Percentiles rank a stretch among this genome's conserved stretches.
Conservation (phyloP, 306 rosid genomes). For the Castanopsis chinensis region DNA sequence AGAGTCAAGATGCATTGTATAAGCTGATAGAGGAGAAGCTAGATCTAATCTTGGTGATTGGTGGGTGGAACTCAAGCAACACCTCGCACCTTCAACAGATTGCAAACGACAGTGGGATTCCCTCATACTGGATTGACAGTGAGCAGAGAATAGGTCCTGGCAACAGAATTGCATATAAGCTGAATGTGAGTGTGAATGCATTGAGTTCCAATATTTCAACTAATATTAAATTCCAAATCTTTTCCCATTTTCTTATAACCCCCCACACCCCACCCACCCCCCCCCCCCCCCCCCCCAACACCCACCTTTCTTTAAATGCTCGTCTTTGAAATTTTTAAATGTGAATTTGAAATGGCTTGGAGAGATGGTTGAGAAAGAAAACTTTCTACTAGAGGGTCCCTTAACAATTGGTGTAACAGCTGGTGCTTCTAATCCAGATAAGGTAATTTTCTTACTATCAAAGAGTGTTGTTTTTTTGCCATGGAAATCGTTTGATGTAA, state of each 20-base stretch:
- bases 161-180: conserved; percentile 75
- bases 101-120: conserved; percentile 85
- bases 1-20: conserved; percentile 96
- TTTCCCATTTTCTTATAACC: not conserved
- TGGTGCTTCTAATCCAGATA: conserved; percentile 97
- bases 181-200: conserved; percentile 55
- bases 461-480: not conserved
- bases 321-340: not conserved
- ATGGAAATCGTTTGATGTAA: not conserved
- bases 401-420: conserved; percentile 84
- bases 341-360: conserved; percentile 56
- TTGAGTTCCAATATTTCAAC: conserved; percentile 10
- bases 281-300: not conserved
- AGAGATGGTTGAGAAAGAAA: conserved; percentile 90
- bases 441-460: conserved; percentile 45
- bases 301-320: not conserved
- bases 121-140: conserved; percentile 89
- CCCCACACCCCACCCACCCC: not conserved
- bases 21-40: conserved; percentile 77
- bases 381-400: conserved; percentile 83
- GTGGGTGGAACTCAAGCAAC: conserved; percentile 98
- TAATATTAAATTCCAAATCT: not conserved
- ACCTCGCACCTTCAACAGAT: conserved; percentile 97
- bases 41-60: conserved; percentile 85
- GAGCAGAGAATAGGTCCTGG: conserved; percentile 96